Evolutionary conservation across 2,329 filamentous ascomycete genomes (phyloP).

Genomic region (Cladorrhinum sp.): DNA sequence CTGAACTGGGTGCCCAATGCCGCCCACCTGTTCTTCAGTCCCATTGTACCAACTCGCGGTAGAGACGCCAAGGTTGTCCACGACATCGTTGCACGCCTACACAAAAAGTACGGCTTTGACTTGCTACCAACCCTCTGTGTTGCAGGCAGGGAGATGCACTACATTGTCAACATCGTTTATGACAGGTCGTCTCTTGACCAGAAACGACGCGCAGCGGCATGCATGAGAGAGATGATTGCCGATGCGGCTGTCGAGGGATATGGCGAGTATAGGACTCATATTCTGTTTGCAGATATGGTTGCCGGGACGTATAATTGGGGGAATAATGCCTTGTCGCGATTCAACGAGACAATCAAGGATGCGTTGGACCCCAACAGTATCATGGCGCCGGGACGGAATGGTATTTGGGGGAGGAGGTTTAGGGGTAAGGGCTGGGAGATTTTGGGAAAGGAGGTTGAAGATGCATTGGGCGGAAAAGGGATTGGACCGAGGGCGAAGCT

Average conservation of each 20-base stretch:
- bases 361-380: slow-evolving; percentile 41
- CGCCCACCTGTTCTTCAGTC: slow-evolving; percentile 50
- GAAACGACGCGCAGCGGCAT: slow-evolving; percentile 33
- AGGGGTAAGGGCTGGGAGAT: slow-evolving; percentile 33
- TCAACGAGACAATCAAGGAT: slow-evolving; percentile 44
- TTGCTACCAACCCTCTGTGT: slow-evolving; percentile 50
- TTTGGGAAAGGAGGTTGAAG: slow-evolving; percentile 13
- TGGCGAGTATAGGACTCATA: slow-evolving; percentile 46
- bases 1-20: slow-evolving; percentile 51
- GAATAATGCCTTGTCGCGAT: slow-evolving; percentile 38
- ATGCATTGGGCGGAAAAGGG: slow-evolving; percentile 15
- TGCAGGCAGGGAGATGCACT: slow-evolving; percentile 53
- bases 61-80: slow-evolving; percentile 46
- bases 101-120: slow-evolving; percentile 46
- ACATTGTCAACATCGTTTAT: slow-evolving; percentile 53
- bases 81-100: slow-evolving; percentile 36
- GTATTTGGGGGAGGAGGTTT: slow-evolving; percentile 35
- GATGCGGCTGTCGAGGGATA: slow-evolving; percentile 41
- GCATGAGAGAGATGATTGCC: slow-evolving; percentile 37
- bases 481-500: slow-evolving; percentile 10
- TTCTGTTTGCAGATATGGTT: slow-evolving; percentile 45
- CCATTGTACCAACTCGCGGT: slow-evolving; percentile 48
- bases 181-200: slow-evolving; percentile 41
- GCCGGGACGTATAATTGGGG: slow-evolving; percentile 44
- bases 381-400: slow-evolving; percentile 36